Conservation (phyloP, 306 rosid genomes). For the Ochetophila trinervis region DNA sequence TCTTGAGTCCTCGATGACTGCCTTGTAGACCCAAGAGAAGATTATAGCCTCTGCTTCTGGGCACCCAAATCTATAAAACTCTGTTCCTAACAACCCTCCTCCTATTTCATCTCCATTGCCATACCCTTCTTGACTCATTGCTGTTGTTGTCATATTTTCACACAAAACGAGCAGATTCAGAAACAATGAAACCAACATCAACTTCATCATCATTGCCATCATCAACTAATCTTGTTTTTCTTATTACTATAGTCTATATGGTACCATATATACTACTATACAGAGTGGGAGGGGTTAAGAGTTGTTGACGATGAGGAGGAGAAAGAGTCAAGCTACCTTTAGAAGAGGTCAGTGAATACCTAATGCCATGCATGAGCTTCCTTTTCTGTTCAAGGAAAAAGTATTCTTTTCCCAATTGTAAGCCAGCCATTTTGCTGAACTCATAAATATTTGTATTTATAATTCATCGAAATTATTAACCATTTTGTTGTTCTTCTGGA, state of each 20-base stretch:
- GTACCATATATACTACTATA: not conserved
- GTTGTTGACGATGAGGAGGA: too few species aligned
- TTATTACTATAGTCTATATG: slow-evolving; percentile 10
- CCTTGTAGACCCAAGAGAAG: slow-evolving; percentile 56
- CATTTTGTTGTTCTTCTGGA: too few species aligned
- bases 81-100: slow-evolving; percentile 6
- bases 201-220: slow-evolving; percentile 22
- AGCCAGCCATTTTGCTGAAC: too few species aligned
- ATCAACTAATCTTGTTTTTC: too few species aligned
- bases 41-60: slow-evolving; percentile 67
- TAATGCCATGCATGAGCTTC: too few species aligned
- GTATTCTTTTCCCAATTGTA: too few species aligned
- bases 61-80: slow-evolving; percentile 39
- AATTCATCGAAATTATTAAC: too few species aligned
- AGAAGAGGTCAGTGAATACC: too few species aligned
- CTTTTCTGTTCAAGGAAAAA: too few species aligned
- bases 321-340: too few species aligned
- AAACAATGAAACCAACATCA: slow-evolving; percentile 30
- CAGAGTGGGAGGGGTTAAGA: too few species aligned
- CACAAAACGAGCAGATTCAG: slow-evolving; percentile 33
- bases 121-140: slow-evolving; percentile 30
- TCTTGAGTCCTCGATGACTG: slow-evolving; percentile 54
- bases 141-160: slow-evolving; percentile 16
- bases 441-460: too few species aligned
- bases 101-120: slow-evolving; percentile 26